Evolutionary conservation across 1,139 yeast species (phyloP), one percentile per base, ranked within the genome.

Genomic region (Suhomyces wounanorum): DNA sequence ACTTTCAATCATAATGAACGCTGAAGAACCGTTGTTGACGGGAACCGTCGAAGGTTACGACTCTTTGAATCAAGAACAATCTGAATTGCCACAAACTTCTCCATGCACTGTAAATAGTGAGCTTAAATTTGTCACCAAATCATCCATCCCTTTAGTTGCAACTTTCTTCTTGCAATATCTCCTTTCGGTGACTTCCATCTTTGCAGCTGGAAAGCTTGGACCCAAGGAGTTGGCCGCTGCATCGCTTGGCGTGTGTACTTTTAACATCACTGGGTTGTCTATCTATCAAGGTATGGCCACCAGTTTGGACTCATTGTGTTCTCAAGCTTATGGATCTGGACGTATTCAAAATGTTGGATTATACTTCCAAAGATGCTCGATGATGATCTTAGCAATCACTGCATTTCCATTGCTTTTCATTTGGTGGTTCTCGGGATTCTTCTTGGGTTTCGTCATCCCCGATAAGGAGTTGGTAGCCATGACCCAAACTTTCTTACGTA

Each of bases 211-310:
- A 26, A 56, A 62, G 46, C 54, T 72, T 17, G 78, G 78, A 1
- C 58, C 69, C 14, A 52, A 61, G n/a, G 70, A 70, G 48, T 57
- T 73, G 44, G 72, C 77, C 1, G 74, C 78, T 1, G 67, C 67
- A 23, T 66, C 76, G 3, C 58, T 73, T 33, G 68, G 76, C 6
- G 62, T 69, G 8, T 70, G 74, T 35, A 64, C 74, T 0, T 73
- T 70, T 54, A 72, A 72, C 53, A 62, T 74, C 49, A 67, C 77
- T 2, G 78, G 77, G 0, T 52, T 63, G 35, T 68, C 73, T 2
- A 55, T 75, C 0, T 67, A 72, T 47, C 74, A 73, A 53, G 80
- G 80, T 3, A 74, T 75, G 64, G 67, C 79, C 18, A 74, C 80
- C 6, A 63, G 74, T 31, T 59, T 76, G 55, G 81, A 76, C 55